Conservation (phyloP, 2,329 filamentous ascomycete genomes). For the Aspergillus bombycis region DNA sequence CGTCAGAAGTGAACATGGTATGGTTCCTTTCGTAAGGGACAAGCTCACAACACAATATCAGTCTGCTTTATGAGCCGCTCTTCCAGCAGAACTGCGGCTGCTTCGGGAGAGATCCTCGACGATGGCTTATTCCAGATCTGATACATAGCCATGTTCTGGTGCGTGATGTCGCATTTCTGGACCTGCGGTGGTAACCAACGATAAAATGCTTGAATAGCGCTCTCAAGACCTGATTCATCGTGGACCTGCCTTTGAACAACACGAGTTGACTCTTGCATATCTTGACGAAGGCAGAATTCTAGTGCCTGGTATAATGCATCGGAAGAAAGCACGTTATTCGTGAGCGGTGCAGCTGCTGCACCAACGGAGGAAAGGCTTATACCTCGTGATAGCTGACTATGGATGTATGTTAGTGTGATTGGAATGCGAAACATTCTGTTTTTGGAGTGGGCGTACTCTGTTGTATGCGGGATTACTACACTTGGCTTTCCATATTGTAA, state of each 20-base stretch:
- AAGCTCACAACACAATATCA: not conserved
- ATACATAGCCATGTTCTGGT: not conserved
- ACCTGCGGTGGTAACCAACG: not conserved
- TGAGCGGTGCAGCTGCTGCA: not conserved
- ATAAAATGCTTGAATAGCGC: not conserved
- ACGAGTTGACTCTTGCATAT: not conserved
- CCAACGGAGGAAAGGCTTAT: not conserved
- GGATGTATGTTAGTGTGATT: not conserved
- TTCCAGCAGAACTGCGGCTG: not conserved
- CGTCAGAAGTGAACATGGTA: not conserved
- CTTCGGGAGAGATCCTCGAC: not conserved
- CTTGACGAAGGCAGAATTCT: not conserved
- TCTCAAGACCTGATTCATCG: not conserved
- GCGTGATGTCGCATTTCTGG: not conserved
- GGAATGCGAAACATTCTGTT: not conserved
- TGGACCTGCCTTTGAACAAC: not conserved
- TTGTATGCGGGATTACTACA: not conserved
- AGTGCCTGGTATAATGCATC: not conserved
- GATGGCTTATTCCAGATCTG: not conserved
- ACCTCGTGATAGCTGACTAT: not conserved
- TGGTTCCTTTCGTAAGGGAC: not conserved
- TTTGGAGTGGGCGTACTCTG: not conserved
- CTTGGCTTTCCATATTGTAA: not conserved
- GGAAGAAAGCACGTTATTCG: not conserved
- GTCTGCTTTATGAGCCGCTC: not conserved